phyloP scores from a whole-genome alignment of 768 basidiomycete genomes.

The Mrakia frigida region DNA sequence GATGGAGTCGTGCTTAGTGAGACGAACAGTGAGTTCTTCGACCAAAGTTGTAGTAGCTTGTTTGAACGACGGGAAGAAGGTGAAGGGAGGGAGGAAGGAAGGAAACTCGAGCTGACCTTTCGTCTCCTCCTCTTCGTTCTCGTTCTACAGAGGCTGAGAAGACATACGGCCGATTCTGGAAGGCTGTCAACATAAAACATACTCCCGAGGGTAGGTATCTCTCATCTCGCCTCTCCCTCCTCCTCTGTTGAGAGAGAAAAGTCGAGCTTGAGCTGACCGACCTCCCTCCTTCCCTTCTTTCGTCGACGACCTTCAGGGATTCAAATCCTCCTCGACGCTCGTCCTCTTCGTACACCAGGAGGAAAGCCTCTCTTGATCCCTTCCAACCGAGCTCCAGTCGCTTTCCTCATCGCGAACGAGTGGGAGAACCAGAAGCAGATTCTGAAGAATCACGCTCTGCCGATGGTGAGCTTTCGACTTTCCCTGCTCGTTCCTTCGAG shows the following conservation, averaged over 20 bases:
- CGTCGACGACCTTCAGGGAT: conserved; percentile 38
- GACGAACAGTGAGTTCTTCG: not conserved
- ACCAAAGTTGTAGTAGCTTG: not conserved
- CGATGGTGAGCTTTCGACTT: conserved; percentile 62
- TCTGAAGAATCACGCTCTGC: conserved; percentile 82
- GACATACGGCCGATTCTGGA: conserved; percentile 89
- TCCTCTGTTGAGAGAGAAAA: too few relatives aligned
- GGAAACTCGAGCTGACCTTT: not conserved
- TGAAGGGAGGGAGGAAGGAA: not conserved
- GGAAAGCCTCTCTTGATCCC: conserved; percentile 75
- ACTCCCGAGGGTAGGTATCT: conserved; percentile 45
- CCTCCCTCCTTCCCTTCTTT: not conserved
- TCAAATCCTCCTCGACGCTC: conserved; percentile 70
- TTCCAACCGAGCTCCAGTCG: conserved; percentile 61
- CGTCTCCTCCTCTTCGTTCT: not conserved
- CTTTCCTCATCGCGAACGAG: conserved; percentile 83
- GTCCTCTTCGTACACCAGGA: conserved; percentile 78
- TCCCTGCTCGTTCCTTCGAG: not conserved
- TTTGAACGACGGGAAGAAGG: not conserved
- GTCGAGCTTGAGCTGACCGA: not conserved
- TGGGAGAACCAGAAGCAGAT: conserved; percentile 90
- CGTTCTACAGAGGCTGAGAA: conserved; percentile 66
- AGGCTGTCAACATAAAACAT: conserved; percentile 69
- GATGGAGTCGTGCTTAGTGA: conserved; percentile 17
- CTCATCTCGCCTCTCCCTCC: not conserved